Percentiles rank a stretch among this genome's conserved stretches.
Conservation (phyloP, 768 basidiomycete species). For the Saitozyma sp. region DNA sequence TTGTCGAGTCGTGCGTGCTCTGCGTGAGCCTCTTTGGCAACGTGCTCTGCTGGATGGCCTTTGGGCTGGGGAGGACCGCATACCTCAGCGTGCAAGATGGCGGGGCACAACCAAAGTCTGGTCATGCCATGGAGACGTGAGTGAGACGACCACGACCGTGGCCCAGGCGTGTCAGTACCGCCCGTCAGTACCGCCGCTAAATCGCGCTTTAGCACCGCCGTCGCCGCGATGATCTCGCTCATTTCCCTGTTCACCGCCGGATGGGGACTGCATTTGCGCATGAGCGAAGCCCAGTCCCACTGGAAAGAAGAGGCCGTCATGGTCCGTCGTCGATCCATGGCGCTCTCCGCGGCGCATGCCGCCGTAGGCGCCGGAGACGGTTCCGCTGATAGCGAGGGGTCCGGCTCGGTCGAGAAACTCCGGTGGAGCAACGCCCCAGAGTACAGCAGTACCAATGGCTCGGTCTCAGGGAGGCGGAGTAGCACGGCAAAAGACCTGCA, state of each 20-base stretch:
- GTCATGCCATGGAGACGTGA: slow-evolving; percentile 50
- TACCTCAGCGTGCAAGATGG: slow-evolving; percentile 30
- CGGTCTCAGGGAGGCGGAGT: slow-evolving; percentile 2
- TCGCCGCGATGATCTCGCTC: slow-evolving; percentile 41
- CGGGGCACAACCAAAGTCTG: slow-evolving; percentile 33
- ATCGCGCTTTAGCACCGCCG: slow-evolving; percentile 26
- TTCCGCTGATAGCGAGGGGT: neutral
- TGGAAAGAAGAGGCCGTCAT: slow-evolving; percentile 45
- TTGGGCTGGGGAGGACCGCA: slow-evolving; percentile 36
- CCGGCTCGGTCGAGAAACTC: too few species aligned
- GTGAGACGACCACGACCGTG: too few species aligned
- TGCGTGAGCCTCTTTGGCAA: slow-evolving; percentile 49
- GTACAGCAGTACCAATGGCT: neutral
- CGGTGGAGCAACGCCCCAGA: too few species aligned
- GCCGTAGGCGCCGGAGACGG: neutral
- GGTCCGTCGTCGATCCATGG: slow-evolving; percentile 43
- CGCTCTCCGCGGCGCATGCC: slow-evolving; percentile 7
- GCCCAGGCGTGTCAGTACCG: too few species aligned
- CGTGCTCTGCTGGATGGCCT: slow-evolving; percentile 50
- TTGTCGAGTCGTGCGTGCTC: slow-evolving; percentile 47
- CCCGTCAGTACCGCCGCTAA: neutral
- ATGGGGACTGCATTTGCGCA: slow-evolving; percentile 42
- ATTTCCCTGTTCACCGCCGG: slow-evolving; percentile 37
- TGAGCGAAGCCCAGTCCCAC: slow-evolving; percentile 29
- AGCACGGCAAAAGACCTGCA: slow-evolving; percentile 24